Evolutionary conservation across 495 filamentous ascomycete genomes (phyloP).

Genomic region (Cairneyella variabilis): DNA sequence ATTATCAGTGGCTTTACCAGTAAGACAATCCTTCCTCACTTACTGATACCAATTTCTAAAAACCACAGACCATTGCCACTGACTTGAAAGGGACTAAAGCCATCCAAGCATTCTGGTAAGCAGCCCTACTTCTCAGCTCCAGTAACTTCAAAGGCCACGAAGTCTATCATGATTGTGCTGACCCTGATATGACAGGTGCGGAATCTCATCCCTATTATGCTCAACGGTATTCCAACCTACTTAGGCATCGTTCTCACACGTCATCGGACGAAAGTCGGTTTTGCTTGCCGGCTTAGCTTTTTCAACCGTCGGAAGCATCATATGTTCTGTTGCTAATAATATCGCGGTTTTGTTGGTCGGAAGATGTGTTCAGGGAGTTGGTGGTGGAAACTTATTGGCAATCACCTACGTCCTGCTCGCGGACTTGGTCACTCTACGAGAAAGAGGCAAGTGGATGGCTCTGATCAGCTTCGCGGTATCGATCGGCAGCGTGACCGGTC

Average conservation of each 20-base stretch:
- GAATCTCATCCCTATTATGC: conserved; percentile 47
- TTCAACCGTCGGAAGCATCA: conserved; percentile 55
- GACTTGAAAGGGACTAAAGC: conserved; percentile 43
- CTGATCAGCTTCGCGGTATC: conserved; percentile 47
- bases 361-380: conserved; percentile 63
- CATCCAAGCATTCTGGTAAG: conserved; percentile 60
- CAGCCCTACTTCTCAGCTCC: too few species aligned
- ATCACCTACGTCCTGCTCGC: conserved; percentile 63
- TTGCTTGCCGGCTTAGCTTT: conserved; percentile 45
- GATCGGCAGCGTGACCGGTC: conserved; percentile 61
- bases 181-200: too few species aligned
- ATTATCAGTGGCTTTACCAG: conserved; percentile 16
- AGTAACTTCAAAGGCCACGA: too few species aligned
- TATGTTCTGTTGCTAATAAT: conserved; percentile 55
- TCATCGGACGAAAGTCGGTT: conserved; percentile 45
- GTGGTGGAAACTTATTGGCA: conserved; percentile 61
- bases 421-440: conserved; percentile 53
- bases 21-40: background rate
- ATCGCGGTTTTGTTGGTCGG: conserved; percentile 56
- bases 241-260: conserved; percentile 45
- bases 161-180: too few species aligned
- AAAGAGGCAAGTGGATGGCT: conserved; percentile 38
- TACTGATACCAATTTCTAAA: background rate
- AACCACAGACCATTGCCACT: conserved; percentile 23
- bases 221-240: conserved; percentile 48